Conservation (phyloP, 1,284 basidiomycete genomes). For the Taiwanofungus camphoratus region DNA sequence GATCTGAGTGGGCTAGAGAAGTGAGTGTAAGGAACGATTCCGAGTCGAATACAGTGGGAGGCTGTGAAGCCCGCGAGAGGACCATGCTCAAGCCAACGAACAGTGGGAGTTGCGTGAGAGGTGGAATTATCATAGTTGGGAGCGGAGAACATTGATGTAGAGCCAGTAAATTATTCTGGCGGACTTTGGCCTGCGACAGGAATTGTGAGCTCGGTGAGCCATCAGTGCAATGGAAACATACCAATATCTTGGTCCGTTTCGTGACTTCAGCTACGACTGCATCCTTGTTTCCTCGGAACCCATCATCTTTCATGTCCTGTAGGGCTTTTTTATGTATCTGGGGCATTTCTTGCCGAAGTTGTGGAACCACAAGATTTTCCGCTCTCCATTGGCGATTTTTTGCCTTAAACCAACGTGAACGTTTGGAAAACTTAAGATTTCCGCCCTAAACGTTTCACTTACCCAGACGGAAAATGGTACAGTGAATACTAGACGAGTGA, state of each 20-base stretch:
- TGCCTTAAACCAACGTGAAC: slow-evolving; percentile 36
- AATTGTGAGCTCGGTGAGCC: slow-evolving; percentile 4
- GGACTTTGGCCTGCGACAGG: slow-evolving; percentile 41
- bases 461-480: slow-evolving; percentile 84
- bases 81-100: slow-evolving; percentile 63
- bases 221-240: slow-evolving; percentile 18
- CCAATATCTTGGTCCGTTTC: slow-evolving; percentile 39
- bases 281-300: slow-evolving; percentile 49
- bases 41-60: slow-evolving; percentile 62
- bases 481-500: slow-evolving; percentile 58
- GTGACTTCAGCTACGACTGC: slow-evolving; percentile 43
- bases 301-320: slow-evolving; percentile 52
- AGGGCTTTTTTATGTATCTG: slow-evolving; percentile 46
- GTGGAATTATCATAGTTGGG: slow-evolving; percentile 56
- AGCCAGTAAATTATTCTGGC: slow-evolving; percentile 54
- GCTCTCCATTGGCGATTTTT: slow-evolving; percentile 58
- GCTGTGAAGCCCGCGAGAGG: slow-evolving; percentile 49
- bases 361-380: slow-evolving; percentile 66
- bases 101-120: slow-evolving; percentile 65
- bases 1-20: slow-evolving; percentile 64
- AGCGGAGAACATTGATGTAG: slow-evolving; percentile 54
- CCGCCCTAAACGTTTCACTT: slow-evolving; percentile 20
- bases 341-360: slow-evolving; percentile 51
- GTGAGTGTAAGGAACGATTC: slow-evolving; percentile 73
- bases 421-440: slow-evolving; percentile 1